Evolutionary conservation across 805 yeast genomes (phyloP), one percentile per base, ranked within the genome.

Genomic region (Danielozyma ontarioensis): DNA sequence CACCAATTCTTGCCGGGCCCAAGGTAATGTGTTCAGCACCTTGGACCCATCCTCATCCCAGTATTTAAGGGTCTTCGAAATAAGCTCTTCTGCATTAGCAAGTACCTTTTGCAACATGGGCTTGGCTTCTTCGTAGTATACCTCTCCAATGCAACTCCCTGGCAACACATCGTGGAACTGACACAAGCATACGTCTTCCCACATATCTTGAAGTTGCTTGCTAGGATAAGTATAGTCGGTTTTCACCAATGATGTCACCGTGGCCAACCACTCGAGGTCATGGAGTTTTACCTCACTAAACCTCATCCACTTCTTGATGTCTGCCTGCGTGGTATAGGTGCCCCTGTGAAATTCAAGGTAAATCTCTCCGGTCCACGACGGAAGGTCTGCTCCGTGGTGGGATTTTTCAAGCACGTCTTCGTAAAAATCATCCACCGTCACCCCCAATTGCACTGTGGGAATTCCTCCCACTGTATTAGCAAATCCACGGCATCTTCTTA

Each of bases 131-230:
- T 75, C 78, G 53, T 93, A 66, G 41, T 66, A 90, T 11, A 93
- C 96, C 78, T 86, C 77, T 41, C 87, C 96, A 49, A 90, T 90
- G 59, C 96, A 86, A 4, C 95, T 82, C 3, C 98, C 98, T 2
- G 98, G 98, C 33, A 93, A 69, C n/a, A 90, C 97, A 63, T 90
- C 98, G 57, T 90, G 98, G 65, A 90, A 90, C 55, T 90, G 97
- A 53, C 96, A 88, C 35, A 93, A 64, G 40, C 88, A 76, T 14
- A 90, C 77, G 56, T 85, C 79, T 55, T 87, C 90, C 98, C 98
- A 90, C 40, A 90, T 57, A 2, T 62, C 69, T 41, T 80, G 78
- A 28, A 90, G 70, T 38, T 79, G 74, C 25, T 71, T 62, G 21
- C 70, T 65, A 2, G 98, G 98, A 54, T 90, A 90, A 37, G 62